phyloP scores from a whole-genome alignment of 306 rosid species.

The Pterocarpus santalinus region DNA sequence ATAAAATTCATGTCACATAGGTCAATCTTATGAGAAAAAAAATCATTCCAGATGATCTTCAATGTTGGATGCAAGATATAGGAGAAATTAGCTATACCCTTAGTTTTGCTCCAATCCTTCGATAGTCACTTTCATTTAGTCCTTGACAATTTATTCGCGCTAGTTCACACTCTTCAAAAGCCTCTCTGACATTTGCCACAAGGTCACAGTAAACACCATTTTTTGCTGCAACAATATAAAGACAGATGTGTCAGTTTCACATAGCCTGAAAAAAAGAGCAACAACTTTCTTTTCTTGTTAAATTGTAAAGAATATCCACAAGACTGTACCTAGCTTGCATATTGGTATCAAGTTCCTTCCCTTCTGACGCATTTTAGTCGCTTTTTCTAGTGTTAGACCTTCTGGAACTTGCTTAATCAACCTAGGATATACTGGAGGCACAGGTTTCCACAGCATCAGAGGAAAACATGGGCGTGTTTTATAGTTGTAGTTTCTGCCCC shows the following conservation, averaged over 20 bases:
- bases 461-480: slow-evolving; percentile 75
- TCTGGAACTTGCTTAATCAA: slow-evolving; percentile 68
- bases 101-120: slow-evolving; percentile 81
- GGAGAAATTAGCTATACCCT: slow-evolving; percentile 58
- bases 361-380: slow-evolving; percentile 73
- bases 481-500: slow-evolving; percentile 86
- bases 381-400: slow-evolving; percentile 70
- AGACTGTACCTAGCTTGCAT: slow-evolving; percentile 69
- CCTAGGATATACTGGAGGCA: slow-evolving; percentile 81
- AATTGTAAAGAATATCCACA: slow-evolving; percentile 3
- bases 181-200: slow-evolving; percentile 70
- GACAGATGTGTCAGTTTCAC: slow-evolving; percentile 20
- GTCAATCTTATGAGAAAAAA: neutral
- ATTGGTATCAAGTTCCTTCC: slow-evolving; percentile 73
- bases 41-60: neutral
- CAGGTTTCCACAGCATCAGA: slow-evolving; percentile 90
- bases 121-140: slow-evolving; percentile 72
- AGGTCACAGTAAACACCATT: slow-evolving; percentile 83
- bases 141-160: slow-evolving; percentile 80
- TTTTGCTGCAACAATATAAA: slow-evolving; percentile 62
- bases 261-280: slow-evolving; percentile 16
- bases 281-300: slow-evolving; percentile 10
- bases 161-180: slow-evolving; percentile 85
- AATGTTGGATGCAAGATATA: slow-evolving; percentile 14
- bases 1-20: neutral